These are phyloP conservation scores for Fusarium subtropicale DNA, from an alignment of 2,329 filamentous ascomycete species.

Conservation along the genomic window DNA sequence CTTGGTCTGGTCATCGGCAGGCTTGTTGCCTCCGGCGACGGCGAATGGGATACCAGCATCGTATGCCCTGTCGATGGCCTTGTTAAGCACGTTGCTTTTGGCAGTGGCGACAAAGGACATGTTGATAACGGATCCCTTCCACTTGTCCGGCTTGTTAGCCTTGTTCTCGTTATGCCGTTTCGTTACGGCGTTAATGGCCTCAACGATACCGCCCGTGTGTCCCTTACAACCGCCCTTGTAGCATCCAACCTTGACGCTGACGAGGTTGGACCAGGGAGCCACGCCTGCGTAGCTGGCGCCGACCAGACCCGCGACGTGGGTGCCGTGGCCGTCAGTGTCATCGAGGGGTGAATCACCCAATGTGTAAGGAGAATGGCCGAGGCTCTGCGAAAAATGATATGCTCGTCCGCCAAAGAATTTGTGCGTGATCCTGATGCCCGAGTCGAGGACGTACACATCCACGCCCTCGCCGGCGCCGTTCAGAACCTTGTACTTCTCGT, in stretches of 20 bases:
- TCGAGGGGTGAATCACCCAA: neutral
- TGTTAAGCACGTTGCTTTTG: conserved; percentile 9
- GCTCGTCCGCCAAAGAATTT: conserved; percentile 10
- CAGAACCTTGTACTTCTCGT: conserved; percentile 8
- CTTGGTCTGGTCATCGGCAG: neutral
- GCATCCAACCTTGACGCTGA: conserved; percentile 9
- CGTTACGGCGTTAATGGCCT: conserved; percentile 4
- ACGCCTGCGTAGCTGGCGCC: neutral
- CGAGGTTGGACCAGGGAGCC: conserved; percentile 3
- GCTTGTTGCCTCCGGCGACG: conserved; percentile 9
- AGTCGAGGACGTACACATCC: conserved; percentile 4
- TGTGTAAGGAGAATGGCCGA: conserved; percentile 1
- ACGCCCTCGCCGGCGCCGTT: conserved; percentile 6
- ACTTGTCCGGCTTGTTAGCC: conserved; percentile 5
- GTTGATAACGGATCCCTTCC: conserved; percentile 9
- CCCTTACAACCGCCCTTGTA: conserved; percentile 1
- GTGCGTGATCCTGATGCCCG: conserved; percentile 6
- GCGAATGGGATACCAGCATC: conserved; percentile 7
- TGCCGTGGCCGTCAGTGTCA: neutral
- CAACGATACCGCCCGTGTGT: neutral
- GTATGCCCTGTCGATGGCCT: conserved; percentile 7
- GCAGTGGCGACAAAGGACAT: conserved; percentile 3
- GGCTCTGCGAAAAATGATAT: conserved; percentile 4
- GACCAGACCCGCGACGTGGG: conserved; percentile 1
- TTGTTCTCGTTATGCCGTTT: conserved; percentile 8